Base-by-base conservation (phyloP, 1,139 yeast species). In the Suhomyces bokatorum region DNA sequence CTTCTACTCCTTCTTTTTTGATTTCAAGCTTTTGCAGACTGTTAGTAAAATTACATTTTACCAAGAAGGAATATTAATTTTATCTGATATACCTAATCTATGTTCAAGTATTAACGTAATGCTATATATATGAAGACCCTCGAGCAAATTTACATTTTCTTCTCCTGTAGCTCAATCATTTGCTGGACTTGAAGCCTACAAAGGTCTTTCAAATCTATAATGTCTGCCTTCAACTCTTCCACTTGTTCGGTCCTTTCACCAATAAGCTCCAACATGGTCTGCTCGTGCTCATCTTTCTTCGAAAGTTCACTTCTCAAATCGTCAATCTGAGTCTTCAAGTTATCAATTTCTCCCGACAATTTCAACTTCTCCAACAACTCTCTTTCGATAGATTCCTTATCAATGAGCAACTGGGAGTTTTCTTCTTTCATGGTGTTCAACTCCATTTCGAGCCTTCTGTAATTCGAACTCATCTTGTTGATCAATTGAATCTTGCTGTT, bases 181-280 rank as follows among this genome's bases (percentile, higher is more conserved):
- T 90, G 95, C 62, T 88, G 95, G 28, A 90, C 93, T 63, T 93
- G 99, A 50, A 79, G 77, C 49, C 81, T 77, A 60, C 90, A 80
- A 70, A 91, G 71, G 34, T 86, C 91, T 64, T 91, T 93, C 64
- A 93, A 72, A 63, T 93, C 99, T 6, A 74, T 77, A 13, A 95
- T 93, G 59, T 93, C 99, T 4, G 96, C 96, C 52, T 76, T 75
- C 42, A 95, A 72, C 64, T 93, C 99, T 45, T 84, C 87, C 6
- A 88, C 93, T 52, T 75, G 77, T 62, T 95, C 99, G 12, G 90
- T 78, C 60, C 91, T 90, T 57, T 91, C 97, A 5, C 97, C 97
- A 15, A 91, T 74, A 51, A 89, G 65, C 55, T 85, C 88, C 48
- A 91, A 67, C 49, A 93, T 80, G 3, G 84, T 77, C 45, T 81